Percentiles rank a stretch among this genome's conserved stretches.
phyloP scores from a whole-genome alignment of 1,139 yeast genomes.

The Arxiozyma bovina region DNA sequence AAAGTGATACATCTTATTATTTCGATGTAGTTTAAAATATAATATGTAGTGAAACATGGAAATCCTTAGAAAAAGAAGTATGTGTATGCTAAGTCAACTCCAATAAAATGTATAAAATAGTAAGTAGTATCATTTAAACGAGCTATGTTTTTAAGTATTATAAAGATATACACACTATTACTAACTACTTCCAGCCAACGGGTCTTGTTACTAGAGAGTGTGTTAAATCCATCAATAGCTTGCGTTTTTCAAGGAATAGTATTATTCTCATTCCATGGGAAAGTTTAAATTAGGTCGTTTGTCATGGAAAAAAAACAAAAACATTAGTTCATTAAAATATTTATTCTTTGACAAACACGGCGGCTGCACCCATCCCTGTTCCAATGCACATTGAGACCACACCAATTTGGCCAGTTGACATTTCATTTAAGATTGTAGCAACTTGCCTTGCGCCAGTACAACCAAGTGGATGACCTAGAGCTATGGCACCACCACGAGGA shows the following conservation, averaged over 20 bases:
- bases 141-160: no score
- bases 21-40: no score
- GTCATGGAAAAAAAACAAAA: no score
- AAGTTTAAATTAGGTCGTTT: background rate
- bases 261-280: background rate
- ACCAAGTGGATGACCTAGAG: constrained; percentile 92
- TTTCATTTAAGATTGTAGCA: constrained; percentile 76
- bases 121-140: no score
- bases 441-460: constrained; percentile 94
- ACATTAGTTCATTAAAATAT: constrained; percentile 3
- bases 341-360: constrained; percentile 66
- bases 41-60: no score
- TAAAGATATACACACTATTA: no score
- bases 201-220: background rate
- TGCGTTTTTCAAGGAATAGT: background rate
- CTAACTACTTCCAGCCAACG: background rate
- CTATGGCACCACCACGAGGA: constrained; percentile 93
- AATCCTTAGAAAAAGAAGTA: no score
- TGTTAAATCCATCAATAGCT: no score
- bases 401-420: constrained; percentile 74
- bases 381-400: constrained; percentile 96
- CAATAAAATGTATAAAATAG: no score
- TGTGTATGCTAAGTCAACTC: no score
- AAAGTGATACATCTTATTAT: background rate
- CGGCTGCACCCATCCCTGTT: constrained; percentile 98